Evolutionary conservation across 768 basidiomycete genomes (phyloP).

Genomic region (Tulasnella sp.): DNA sequence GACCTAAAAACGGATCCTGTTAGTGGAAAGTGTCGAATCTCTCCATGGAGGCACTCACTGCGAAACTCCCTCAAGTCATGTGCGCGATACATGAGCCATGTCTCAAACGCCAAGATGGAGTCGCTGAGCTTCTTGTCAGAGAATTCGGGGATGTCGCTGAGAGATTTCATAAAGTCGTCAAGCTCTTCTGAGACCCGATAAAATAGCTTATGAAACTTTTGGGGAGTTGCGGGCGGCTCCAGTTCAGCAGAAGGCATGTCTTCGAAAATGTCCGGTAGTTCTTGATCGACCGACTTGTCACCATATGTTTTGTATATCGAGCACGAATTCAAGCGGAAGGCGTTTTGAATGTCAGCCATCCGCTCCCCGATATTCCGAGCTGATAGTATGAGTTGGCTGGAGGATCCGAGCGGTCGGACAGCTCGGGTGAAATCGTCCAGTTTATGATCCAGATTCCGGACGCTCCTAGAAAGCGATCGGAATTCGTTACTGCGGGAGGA

Average conservation of each 20-base stretch:
- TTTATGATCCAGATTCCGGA: slow-evolving; percentile 57
- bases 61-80: slow-evolving; percentile 52
- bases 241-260: background rate
- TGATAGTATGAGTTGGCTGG: slow-evolving; percentile 64
- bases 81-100: slow-evolving; percentile 68
- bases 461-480: slow-evolving; percentile 30
- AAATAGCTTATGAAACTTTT: slow-evolving; percentile 55
- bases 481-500: background rate
- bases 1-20: slow-evolving; percentile 31
- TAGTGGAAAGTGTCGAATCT: background rate
- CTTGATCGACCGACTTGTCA: slow-evolving; percentile 21
- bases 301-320: slow-evolving; percentile 56
- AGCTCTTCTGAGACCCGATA: slow-evolving; percentile 52
- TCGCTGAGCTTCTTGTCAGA: slow-evolving; percentile 57
- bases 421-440: slow-evolving; percentile 67
- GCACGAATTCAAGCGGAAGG: slow-evolving; percentile 65
- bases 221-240: slow-evolving; percentile 34
- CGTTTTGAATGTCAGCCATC: slow-evolving; percentile 51
- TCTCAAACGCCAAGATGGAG: slow-evolving; percentile 54
- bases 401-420: slow-evolving; percentile 65
- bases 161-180: slow-evolving; percentile 51
- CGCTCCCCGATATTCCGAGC: slow-evolving; percentile 59
- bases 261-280: slow-evolving; percentile 24
- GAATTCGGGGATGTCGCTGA: slow-evolving; percentile 69
- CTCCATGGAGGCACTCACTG: slow-evolving; percentile 28